Evolutionary conservation across 1,284 basidiomycete genomes (phyloP).

Genomic region (Cronartium quercuum): DNA sequence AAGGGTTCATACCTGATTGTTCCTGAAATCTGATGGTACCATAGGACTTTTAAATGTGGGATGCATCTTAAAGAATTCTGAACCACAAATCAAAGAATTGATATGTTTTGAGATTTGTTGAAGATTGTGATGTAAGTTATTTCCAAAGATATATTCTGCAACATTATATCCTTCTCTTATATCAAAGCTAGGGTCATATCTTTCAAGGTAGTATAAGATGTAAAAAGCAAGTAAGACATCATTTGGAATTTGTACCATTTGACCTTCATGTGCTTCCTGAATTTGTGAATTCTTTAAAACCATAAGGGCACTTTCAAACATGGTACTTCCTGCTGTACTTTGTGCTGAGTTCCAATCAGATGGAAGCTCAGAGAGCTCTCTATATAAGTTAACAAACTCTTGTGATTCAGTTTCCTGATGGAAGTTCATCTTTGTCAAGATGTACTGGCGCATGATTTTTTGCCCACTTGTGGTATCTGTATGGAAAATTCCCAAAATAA

Average conservation of each 20-base stretch:
- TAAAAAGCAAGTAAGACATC: background rate
- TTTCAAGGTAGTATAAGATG: background rate
- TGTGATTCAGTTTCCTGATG: background rate
- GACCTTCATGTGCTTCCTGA: background rate
- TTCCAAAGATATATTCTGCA: no score
- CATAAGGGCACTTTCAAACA: background rate
- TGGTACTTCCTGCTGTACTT: background rate
- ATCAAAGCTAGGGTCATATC: background rate
- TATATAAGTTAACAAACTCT: background rate
- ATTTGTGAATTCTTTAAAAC: background rate
- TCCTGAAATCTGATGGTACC: background rate
- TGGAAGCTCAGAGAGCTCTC: background rate
- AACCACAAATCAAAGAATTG: background rate
- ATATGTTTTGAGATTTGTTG: background rate
- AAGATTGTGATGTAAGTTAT: no score
- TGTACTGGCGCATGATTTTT: background rate
- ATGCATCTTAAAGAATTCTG: background rate
- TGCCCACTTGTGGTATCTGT: background rate
- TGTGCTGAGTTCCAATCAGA: background rate
- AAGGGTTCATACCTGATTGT: background rate
- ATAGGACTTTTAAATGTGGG: background rate
- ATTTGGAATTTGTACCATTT: background rate
- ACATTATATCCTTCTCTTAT: background rate
- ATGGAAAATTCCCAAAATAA: background rate
- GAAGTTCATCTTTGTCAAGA: background rate